Evolutionary conservation across 1,284 basidiomycete species (phyloP).

Genomic region (Trichosporon coremiiforme): DNA sequence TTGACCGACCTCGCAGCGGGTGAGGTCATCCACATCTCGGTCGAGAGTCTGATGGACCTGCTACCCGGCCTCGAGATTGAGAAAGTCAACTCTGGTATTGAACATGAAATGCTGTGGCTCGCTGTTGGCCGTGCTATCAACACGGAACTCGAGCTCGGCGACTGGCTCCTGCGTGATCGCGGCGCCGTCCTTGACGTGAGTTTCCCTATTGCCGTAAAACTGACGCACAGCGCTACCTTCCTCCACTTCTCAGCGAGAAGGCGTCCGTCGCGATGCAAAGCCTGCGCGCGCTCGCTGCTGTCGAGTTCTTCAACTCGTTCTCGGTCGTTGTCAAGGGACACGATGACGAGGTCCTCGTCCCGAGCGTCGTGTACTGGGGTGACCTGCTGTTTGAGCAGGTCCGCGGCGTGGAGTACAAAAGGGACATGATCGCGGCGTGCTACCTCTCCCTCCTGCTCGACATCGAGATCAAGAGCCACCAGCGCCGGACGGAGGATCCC

Average conservation of each 20-base stretch:
- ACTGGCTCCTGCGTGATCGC: conserved; percentile 39
- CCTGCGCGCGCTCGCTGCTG: conserved; percentile 36
- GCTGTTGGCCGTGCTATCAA: conserved; percentile 35
- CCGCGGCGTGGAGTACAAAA: conserved; percentile 19
- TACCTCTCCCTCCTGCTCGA: conserved; percentile 35
- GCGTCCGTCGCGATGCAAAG: conserved; percentile 37
- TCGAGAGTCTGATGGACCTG: conserved; percentile 31
- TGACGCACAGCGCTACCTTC: conserved; percentile 38
- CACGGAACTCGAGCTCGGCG: conserved; percentile 30
- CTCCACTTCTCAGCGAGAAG: conserved; percentile 42
- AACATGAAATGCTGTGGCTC: conserved; percentile 49
- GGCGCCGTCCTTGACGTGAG: conserved; percentile 36
- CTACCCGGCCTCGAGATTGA: conserved; percentile 21
- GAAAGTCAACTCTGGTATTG: conserved; percentile 33
- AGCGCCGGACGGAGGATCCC: conserved; percentile 1
- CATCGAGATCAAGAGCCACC: conserved; percentile 30
- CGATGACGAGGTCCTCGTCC: conserved; percentile 23
- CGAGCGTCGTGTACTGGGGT: conserved; percentile 16
- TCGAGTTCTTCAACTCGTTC: conserved; percentile 36
- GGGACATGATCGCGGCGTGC: conserved; percentile 23
- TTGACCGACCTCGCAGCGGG: conserved; percentile 39
- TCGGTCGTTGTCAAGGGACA: conserved; percentile 27
- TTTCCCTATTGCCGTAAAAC: not conserved
- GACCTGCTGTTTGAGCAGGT: conserved; percentile 21
- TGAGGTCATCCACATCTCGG: conserved; percentile 38